These are phyloP conservation scores for Penicillium sp. DNA, from an alignment of 2,329 filamentous ascomycete genomes.

Conservation along the genomic window DNA sequence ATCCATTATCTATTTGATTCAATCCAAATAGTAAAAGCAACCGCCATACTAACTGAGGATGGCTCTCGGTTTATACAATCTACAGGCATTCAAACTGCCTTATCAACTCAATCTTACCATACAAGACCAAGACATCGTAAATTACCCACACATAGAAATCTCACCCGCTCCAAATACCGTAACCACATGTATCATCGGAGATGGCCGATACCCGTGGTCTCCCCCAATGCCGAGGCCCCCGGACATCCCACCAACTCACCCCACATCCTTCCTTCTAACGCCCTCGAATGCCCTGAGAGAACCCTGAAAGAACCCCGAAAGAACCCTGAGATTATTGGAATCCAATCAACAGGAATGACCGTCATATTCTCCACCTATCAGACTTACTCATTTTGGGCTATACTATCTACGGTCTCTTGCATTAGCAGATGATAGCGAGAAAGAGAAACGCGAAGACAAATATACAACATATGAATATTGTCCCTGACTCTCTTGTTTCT, in stretches of 20 bases:
- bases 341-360: constrained; percentile 10
- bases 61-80: too few relatives aligned
- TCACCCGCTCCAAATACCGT: constrained; percentile 1
- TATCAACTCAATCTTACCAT: constrained; percentile 13
- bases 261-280: not conserved
- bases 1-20: too few relatives aligned
- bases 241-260: not conserved
- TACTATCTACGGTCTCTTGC: not conserved
- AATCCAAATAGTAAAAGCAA: too few relatives aligned
- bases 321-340: not conserved
- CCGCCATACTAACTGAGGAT: too few relatives aligned
- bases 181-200: constrained; percentile 18
- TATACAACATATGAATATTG: not conserved
- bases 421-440: not conserved
- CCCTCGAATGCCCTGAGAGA: not conserved
- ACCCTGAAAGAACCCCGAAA: too few relatives aligned
- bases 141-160: not conserved
- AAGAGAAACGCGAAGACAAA: not conserved
- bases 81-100: not conserved
- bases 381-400: not conserved
- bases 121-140: not conserved
- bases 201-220: constrained; percentile 23
- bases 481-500: not conserved
- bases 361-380: not conserved
- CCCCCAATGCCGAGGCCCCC: not conserved